A percentile compares a stretch with the other conserved stretches of the same genome.
Evolutionary conservation across 139 green algal species (phyloP).

Genomic region (Tetratostichococcus sp.): DNA sequence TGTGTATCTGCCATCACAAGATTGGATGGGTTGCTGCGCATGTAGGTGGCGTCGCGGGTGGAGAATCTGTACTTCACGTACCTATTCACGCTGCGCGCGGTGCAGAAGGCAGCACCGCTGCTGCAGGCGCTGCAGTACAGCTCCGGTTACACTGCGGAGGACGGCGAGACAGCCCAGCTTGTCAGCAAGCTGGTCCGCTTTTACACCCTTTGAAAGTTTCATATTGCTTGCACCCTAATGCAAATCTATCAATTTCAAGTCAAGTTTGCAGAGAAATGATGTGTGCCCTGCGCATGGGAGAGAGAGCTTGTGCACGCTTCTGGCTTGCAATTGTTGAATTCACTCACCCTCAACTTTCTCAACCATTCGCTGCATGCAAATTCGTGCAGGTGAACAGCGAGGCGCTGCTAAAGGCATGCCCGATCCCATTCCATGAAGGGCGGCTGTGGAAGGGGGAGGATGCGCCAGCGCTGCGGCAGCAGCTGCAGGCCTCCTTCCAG

Average conservation of each 20-base stretch:
- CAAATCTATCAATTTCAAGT: too few relatives aligned
- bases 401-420: conserved; percentile 64
- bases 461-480: conserved; percentile 48
- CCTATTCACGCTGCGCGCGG: conserved; percentile 85
- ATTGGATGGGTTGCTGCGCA: too few relatives aligned
- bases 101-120: conserved; percentile 71
- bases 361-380: too few relatives aligned
- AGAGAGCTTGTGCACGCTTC: too few relatives aligned
- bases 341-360: too few relatives aligned
- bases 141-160: conserved; percentile 62
- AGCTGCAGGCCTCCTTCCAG: conserved; percentile 76
- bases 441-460: conserved; percentile 79
- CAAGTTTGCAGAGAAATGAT: too few relatives aligned
- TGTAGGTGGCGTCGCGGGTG: conserved; percentile 28
- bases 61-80: conserved; percentile 96
- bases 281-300: too few relatives aligned
- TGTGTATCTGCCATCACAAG: too few relatives aligned
- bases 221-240: too few relatives aligned
- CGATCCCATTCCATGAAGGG: conserved; percentile 90
- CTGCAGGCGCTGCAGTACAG: conserved; percentile 53
- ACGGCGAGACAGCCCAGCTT: conserved; percentile 55
- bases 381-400: conserved; percentile 60
- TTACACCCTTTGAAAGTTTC: too few relatives aligned
- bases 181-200: conserved; percentile 46
- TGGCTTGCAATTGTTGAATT: too few relatives aligned